These are phyloP conservation scores for Dispira simplex DNA, from an alignment of 192 early-diverging fungal genomes.

Conservation along the genomic window DNA sequence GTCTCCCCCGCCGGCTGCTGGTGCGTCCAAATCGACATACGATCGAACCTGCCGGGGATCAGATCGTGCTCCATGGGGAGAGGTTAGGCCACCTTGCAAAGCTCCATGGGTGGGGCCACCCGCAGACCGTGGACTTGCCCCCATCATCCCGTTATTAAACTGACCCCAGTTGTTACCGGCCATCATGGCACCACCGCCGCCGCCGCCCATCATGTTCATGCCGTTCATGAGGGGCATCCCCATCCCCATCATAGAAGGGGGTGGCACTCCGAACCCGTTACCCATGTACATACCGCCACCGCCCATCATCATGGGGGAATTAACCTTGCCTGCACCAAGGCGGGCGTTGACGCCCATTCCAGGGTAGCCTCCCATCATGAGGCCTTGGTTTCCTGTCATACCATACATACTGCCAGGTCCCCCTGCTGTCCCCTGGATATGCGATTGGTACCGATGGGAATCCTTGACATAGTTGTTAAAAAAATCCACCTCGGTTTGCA, in stretches of 20 bases:
- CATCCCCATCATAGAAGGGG: slow-evolving; percentile 19
- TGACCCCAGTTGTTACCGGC: neutral
- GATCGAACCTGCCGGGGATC: slow-evolving; percentile 51
- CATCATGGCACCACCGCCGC: slow-evolving; percentile 12
- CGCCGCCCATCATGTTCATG: slow-evolving; percentile 14
- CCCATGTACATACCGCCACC: slow-evolving; percentile 20
- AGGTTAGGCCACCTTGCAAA: neutral
- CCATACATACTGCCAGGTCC: slow-evolving; percentile 14
- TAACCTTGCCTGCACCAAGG: slow-evolving; percentile 26
- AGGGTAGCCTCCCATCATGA: slow-evolving; percentile 25
- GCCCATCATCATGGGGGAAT: slow-evolving; percentile 29
- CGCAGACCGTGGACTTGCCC: neutral
- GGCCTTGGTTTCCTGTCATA: slow-evolving; percentile 9
- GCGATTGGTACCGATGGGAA: slow-evolving; percentile 55
- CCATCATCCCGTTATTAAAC: neutral
- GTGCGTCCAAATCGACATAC: slow-evolving; percentile 81
- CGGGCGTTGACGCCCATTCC: slow-evolving; percentile 22
- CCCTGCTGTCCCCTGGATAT: slow-evolving; percentile 13
- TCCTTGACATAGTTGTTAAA: slow-evolving; percentile 87
- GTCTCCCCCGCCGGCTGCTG: slow-evolving; percentile 58
- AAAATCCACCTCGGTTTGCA: slow-evolving; percentile 49
- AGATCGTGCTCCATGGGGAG: neutral
- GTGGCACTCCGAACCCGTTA: slow-evolving; percentile 11
- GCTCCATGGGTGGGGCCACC: neutral
- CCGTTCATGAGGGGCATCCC: slow-evolving; percentile 6